These are phyloP conservation scores for Miscanthus sacchariflorus DNA, from an alignment of 202 grass and related monocot species.

Conservation along the genomic window DNA sequence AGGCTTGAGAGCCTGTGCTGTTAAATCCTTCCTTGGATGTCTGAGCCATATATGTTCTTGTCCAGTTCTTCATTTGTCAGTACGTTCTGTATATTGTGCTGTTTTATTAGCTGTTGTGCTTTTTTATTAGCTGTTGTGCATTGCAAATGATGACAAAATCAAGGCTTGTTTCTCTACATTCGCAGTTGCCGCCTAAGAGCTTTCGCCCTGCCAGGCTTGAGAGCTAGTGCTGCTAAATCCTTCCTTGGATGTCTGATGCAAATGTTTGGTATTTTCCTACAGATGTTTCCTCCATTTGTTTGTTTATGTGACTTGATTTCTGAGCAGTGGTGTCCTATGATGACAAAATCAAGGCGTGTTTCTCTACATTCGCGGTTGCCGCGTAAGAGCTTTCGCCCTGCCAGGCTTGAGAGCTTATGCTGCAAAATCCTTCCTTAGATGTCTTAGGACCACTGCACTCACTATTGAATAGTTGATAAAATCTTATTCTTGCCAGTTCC, in stretches of 20 bases:
- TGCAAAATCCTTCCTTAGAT: constrained; percentile 56
- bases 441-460: neutral
- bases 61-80: neutral
- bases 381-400: constrained; percentile 60
- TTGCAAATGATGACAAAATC: constrained; percentile 51
- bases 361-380: constrained; percentile 70
- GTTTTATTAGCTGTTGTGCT: neutral
- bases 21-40: constrained; percentile 59
- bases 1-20: constrained; percentile 58
- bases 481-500: neutral
- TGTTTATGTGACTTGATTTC: neutral
- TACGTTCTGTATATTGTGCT: neutral
- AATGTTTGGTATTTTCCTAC: neutral
- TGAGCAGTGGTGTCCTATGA: neutral
- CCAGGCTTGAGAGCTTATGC: constrained; percentile 67
- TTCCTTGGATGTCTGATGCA: constrained; percentile 68
- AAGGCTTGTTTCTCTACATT: constrained; percentile 84
- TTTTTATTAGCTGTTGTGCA: neutral
- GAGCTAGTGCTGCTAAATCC: constrained; percentile 53
- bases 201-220: constrained; percentile 66
- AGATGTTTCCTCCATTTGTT: neutral
- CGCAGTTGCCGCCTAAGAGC: constrained; percentile 64
- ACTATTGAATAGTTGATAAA: no score
- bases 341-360: constrained; percentile 62
- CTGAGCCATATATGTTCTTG: constrained; percentile 9